phyloP scores from a whole-genome alignment of 1,139 yeast species.

The Suhomyces terraborum region DNA sequence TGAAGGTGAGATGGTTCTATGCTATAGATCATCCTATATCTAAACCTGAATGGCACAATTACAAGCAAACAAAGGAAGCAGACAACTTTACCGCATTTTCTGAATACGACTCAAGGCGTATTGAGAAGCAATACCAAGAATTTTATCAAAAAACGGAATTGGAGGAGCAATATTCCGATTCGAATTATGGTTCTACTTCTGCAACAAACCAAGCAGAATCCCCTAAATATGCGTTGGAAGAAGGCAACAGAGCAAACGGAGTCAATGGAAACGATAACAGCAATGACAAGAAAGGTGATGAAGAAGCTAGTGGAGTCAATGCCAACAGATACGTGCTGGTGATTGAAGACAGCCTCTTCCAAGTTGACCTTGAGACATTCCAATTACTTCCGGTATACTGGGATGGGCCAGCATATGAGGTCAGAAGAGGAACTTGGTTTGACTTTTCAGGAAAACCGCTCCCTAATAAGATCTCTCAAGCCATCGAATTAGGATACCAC shows the following conservation, averaged over 20 bases:
- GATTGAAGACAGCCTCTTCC: slow-evolving; percentile 77
- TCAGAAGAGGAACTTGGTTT: slow-evolving; percentile 88
- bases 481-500: slow-evolving; percentile 59
- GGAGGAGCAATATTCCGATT: too few species aligned
- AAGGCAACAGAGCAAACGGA: neutral
- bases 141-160: slow-evolving; percentile 1
- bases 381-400: slow-evolving; percentile 74
- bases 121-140: slow-evolving; percentile 53
- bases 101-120: slow-evolving; percentile 55
- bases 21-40: slow-evolving; percentile 75
- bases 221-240: neutral
- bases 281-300: too few species aligned
- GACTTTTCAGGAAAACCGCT: slow-evolving; percentile 62
- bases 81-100: slow-evolving; percentile 72
- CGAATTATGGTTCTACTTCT: neutral
- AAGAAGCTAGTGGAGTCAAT: neutral
- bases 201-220: neutral
- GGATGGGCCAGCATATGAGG: slow-evolving; percentile 86
- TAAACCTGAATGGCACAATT: slow-evolving; percentile 63
- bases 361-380: slow-evolving; percentile 61
- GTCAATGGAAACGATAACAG: too few species aligned
- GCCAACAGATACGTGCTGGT: slow-evolving; percentile 36
- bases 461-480: slow-evolving; percentile 49
- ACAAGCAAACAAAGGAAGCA: slow-evolving; percentile 51
- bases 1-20: slow-evolving; percentile 63